Evolutionary conservation across 1,284 basidiomycete species (phyloP), one percentile per base, ranked within the genome.

Genomic region (Thecaphora thlaspeos): DNA sequence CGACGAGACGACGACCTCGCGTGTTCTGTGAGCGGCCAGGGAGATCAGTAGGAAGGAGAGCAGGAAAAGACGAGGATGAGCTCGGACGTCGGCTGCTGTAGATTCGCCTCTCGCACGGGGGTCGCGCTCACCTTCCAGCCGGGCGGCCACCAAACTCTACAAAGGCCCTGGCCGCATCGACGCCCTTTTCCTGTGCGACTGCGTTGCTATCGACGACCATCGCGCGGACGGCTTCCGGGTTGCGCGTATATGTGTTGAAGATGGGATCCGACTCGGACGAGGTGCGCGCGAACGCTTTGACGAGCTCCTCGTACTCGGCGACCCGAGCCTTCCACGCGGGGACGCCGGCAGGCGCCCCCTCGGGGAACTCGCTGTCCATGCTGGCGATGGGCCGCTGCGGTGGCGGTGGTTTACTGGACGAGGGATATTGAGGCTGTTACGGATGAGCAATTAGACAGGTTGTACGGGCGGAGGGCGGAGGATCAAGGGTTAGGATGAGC

Each of bases 131-230:
- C 51, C 57, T 60, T 38, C 67, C 74, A 5, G 88, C 87, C 42
- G 83, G 86, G 81, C 93, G 90, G 52, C 94, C 95, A 18, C 91
- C 90, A 73, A 88, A 91, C 80, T 91, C 90, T 63, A 96, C 87
- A 61, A 96, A 85, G 15, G 88, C 69, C 3, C 58, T 49, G 82
- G 64, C 89, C 84, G 38, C 94, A 80, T 71, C 90, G 88, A 79
- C 95, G 88, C 19, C 95, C 78, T 95, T 96, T 82, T 98, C 95
- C 80, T 99, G 95, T 12, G 95, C 93, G 28, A 97, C 94, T 14
- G 89, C 95, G 79, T 98, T 98, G 1, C 91, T 82, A 76, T 99
- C 95, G 3, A 67, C 45, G 32, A 63, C 66, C 56, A 73, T 73
- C 39, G 52, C 55, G 48, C 70, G 69, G 43, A 77, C 44, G n/a